These are phyloP conservation scores for Luzula sylvatica DNA, from an alignment of 176 grass and related monocot species.

Conservation along the genomic window DNA sequence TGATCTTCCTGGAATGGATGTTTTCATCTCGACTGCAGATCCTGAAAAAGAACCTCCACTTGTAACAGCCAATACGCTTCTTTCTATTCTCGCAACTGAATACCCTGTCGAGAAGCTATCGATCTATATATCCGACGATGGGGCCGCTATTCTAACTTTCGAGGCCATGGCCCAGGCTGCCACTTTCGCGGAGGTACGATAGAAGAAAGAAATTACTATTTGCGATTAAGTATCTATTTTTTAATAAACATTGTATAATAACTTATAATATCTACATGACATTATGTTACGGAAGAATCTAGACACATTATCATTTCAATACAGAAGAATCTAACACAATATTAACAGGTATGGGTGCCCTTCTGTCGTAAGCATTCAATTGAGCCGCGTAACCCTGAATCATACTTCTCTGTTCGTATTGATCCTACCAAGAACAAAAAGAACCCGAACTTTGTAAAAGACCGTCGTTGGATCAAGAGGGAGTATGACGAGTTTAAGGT, in stretches of 20 bases:
- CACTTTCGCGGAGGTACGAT: constrained; percentile 20
- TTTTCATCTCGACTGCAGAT: constrained; percentile 46
- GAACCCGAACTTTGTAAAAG: constrained; percentile 28
- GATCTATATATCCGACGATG: constrained; percentile 36
- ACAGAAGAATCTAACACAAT: no score
- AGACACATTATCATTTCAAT: no score
- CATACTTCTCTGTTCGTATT: constrained; percentile 26
- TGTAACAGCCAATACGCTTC: constrained; percentile 33
- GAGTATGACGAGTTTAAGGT: constrained; percentile 45
- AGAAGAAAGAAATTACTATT: no score
- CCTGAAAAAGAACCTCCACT: constrained; percentile 43
- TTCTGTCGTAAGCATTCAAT: constrained; percentile 39
- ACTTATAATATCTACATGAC: no score
- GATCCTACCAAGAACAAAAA: constrained; percentile 36
- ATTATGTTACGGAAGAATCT: no score
- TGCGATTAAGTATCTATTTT: no score
- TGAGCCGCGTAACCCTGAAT: constrained; percentile 29
- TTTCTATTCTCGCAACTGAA: constrained; percentile 36
- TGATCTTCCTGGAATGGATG: constrained; percentile 37
- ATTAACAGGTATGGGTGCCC: constrained; percentile 32
- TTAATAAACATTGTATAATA: no score
- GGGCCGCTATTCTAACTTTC: constrained; percentile 35
- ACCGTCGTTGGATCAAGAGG: constrained; percentile 30
- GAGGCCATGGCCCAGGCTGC: constrained; percentile 37
- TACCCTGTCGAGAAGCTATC: constrained; percentile 40